phyloP scores from a whole-genome alignment of 208 protist species.

The Zelonia costaricensis region DNA sequence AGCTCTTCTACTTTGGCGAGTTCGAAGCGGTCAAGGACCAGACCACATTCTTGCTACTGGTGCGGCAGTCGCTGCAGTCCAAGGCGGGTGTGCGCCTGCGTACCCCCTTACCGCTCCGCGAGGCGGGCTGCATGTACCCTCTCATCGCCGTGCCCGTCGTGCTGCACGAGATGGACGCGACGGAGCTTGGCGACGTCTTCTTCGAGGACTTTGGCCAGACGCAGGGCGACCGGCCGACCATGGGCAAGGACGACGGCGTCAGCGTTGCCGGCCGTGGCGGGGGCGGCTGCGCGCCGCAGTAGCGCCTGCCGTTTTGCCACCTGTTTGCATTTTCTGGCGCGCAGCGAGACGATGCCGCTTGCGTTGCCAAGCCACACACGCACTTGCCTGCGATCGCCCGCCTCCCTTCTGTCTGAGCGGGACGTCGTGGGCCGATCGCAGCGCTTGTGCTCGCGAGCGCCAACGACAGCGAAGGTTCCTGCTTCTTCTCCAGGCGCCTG shows the following conservation, averaged over 20 bases:
- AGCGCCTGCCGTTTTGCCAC: background rate
- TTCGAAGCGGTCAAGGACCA: constrained; percentile 53
- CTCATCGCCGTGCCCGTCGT: constrained; percentile 65
- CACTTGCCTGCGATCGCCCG: no score
- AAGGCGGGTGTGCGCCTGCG: constrained; percentile 50
- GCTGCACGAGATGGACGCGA: constrained; percentile 68
- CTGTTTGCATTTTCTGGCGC: no score
- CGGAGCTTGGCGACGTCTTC: constrained; percentile 58
- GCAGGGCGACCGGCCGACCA: background rate
- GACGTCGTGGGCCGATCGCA: no score
- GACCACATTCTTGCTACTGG: constrained; percentile 40
- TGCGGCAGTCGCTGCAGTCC: constrained; percentile 42
- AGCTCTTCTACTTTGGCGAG: constrained; percentile 85
- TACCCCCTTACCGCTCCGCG: constrained; percentile 56
- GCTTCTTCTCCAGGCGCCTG: no score
- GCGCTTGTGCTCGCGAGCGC: no score
- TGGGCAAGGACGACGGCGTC: constrained; percentile 8
- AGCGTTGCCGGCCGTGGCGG: constrained; percentile 13
- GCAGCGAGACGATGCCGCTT: no score
- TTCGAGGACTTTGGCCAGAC: constrained; percentile 81
- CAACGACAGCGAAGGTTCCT: no score
- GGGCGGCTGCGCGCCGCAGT: constrained; percentile 14
- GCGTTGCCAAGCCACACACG: no score
- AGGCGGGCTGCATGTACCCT: constrained; percentile 86
- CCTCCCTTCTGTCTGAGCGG: no score